phyloP scores from a whole-genome alignment of 495 filamentous ascomycete species.

The Beverwykella pulmonaria region DNA sequence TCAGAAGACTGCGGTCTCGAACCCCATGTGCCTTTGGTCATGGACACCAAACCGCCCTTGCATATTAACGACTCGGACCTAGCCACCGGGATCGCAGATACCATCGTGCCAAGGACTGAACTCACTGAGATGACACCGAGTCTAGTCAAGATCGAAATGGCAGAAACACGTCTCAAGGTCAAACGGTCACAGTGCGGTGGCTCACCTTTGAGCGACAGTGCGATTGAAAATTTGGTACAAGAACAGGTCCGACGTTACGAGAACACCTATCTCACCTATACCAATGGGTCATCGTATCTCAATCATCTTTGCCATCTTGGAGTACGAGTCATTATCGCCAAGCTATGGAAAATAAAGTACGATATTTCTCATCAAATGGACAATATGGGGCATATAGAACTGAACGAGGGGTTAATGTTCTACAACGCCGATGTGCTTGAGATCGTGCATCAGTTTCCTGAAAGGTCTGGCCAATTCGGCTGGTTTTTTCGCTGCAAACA shows the following conservation, averaged over 20 bases:
- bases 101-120: neutral
- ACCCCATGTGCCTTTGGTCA: slow-evolving; percentile 15
- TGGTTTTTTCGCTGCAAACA: slow-evolving; percentile 33
- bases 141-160: slow-evolving; percentile 18
- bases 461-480: slow-evolving; percentile 8
- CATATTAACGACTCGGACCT: slow-evolving; percentile 32
- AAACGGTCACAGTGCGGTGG: neutral
- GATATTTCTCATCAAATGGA: neutral
- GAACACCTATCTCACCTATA: slow-evolving; percentile 20
- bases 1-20: slow-evolving; percentile 27
- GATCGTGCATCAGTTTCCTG: slow-evolving; percentile 21
- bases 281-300: neutral
- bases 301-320: slow-evolving; percentile 11
- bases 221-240: neutral
- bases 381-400: neutral
- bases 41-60: slow-evolving; percentile 15
- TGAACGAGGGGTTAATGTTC: slow-evolving; percentile 9
- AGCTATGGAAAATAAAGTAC: slow-evolving; percentile 19
- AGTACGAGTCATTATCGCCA: slow-evolving; percentile 10
- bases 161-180: slow-evolving; percentile 11
- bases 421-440: slow-evolving; percentile 25
- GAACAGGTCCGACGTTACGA: slow-evolving; percentile 22
- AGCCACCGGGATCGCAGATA: neutral
- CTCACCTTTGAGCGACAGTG: neutral
- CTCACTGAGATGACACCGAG: slow-evolving; percentile 24